Percentiles rank a stretch among this genome's conserved stretches.
phyloP scores from a whole-genome alignment of 139 green algal species.

The Ettlia oleoabundans region DNA sequence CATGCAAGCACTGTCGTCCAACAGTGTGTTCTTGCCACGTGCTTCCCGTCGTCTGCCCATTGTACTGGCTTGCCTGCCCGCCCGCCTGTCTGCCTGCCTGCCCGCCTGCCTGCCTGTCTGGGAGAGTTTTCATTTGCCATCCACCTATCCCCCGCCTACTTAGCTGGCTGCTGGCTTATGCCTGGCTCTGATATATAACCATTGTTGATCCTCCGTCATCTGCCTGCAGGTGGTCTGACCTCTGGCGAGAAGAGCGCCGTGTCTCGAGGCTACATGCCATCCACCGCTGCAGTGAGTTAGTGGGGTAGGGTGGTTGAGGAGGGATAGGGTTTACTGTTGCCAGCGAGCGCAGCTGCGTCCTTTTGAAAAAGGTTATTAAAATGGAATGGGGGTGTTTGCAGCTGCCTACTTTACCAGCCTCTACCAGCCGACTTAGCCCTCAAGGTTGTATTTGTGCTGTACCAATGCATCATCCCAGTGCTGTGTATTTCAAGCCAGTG shows the following conservation, averaged over 20 bases:
- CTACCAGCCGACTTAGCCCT: too few relatives aligned
- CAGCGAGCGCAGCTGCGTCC: too few relatives aligned
- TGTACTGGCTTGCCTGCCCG: too few relatives aligned
- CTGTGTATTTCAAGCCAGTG: not conserved
- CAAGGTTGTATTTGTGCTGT: too few relatives aligned
- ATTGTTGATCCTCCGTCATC: not conserved
- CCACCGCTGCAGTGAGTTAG: not conserved
- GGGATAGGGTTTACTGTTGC: not conserved
- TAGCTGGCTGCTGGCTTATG: not conserved
- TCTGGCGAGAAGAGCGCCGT: slow-evolving; percentile 29
- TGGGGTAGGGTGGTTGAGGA: not conserved
- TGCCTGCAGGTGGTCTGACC: slow-evolving; percentile 11
- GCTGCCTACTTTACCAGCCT: not conserved
- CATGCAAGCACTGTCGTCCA: too few relatives aligned
- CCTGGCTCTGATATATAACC: too few relatives aligned
- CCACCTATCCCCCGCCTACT: not conserved
- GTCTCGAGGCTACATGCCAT: slow-evolving; percentile 19
- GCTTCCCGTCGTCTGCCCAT: too few relatives aligned
- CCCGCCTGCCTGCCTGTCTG: not conserved
- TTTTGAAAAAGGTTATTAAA: too few relatives aligned
- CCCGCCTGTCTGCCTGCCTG: not conserved
- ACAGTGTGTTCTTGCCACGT: too few relatives aligned
- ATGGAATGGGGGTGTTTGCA: too few relatives aligned
- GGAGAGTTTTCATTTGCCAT: not conserved
- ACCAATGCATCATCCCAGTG: not conserved